Evolutionary conservation across 228 moss, liverwort and hornwort species (phyloP).

Genomic region (Sphagnum fallax): DNA sequence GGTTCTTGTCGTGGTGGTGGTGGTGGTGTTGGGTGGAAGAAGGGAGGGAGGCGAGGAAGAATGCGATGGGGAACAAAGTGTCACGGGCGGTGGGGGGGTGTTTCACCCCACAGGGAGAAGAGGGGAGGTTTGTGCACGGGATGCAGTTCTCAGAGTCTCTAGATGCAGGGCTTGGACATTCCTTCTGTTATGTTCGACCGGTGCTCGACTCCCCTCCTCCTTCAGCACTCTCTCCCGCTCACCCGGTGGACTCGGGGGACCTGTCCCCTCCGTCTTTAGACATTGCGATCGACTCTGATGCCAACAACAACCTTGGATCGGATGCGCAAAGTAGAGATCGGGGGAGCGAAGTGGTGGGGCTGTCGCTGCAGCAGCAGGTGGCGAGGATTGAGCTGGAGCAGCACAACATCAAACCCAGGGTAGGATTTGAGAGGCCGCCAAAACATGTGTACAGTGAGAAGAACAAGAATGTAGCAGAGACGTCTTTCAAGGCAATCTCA

Average conservation of each 20-base stretch:
- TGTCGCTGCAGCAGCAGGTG: neutral
- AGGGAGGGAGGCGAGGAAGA: conserved; percentile 1
- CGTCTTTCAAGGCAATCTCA: conserved; percentile 89
- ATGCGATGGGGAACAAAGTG: conserved; percentile 40
- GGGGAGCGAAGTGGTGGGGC: neutral
- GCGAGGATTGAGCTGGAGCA: conserved; percentile 11
- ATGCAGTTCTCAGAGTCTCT: conserved; percentile 86
- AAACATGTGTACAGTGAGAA: conserved; percentile 28
- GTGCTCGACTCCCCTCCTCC: conserved; percentile 38
- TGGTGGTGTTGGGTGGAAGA: too few relatives aligned
- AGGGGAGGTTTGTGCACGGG: conserved; percentile 30
- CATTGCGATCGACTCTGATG: conserved; percentile 2
- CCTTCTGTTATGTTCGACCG: conserved; percentile 91
- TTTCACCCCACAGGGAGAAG: conserved; percentile 45
- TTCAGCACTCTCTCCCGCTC: conserved; percentile 23
- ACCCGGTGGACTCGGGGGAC: conserved; percentile 17
- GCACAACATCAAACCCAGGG: conserved; percentile 19
- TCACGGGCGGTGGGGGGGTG: conserved; percentile 75
- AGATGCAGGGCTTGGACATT: conserved; percentile 97
- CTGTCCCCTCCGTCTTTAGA: conserved; percentile 25
- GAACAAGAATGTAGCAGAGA: conserved; percentile 62
- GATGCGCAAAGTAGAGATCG: conserved; percentile 11
- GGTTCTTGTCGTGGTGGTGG: too few relatives aligned
- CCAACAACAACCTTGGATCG: neutral
- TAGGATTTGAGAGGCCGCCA: conserved; percentile 23